These are phyloP conservation scores for Candida tallmaniae DNA, from an alignment of 805 yeast species.

Conservation along the genomic window DNA sequence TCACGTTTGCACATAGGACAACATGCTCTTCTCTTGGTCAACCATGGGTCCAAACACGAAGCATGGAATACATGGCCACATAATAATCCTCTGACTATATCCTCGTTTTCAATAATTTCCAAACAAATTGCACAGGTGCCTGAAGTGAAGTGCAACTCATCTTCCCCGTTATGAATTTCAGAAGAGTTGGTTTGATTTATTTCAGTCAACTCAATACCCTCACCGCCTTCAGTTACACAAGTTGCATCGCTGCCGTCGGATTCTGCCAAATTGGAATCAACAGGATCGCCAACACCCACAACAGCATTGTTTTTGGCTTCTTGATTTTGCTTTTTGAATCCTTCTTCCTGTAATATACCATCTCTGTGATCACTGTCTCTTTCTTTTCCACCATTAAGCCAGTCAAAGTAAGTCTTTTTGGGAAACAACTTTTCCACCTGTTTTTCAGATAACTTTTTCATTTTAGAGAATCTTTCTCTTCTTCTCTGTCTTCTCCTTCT, in stretches of 20 bases:
- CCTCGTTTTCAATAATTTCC: slow-evolving; percentile 58
- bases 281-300: neutral
- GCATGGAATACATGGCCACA: slow-evolving; percentile 85
- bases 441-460: slow-evolving; percentile 48
- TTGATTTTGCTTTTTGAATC: neutral
- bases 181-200: neutral
- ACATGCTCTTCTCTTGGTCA: slow-evolving; percentile 66
- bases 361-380: slow-evolving; percentile 42
- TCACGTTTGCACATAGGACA: slow-evolving; percentile 83
- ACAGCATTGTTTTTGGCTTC: neutral
- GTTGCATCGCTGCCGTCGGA: neutral
- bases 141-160: slow-evolving; percentile 46
- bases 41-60: slow-evolving; percentile 79
- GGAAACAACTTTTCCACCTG: slow-evolving; percentile 65
- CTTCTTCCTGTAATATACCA: slow-evolving; percentile 41
- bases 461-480: slow-evolving; percentile 37
- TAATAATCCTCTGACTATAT: slow-evolving; percentile 63
- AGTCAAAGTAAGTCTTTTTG: slow-evolving; percentile 48
- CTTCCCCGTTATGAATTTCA: slow-evolving; percentile 1
- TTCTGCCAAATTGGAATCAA: neutral
- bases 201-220: slow-evolving; percentile 2
- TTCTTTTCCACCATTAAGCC: slow-evolving; percentile 61
- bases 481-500: slow-evolving; percentile 37
- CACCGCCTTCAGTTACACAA: neutral
- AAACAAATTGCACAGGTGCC: slow-evolving; percentile 79